phyloP scores from a whole-genome alignment of 2,329 filamentous ascomycete genomes.

The Rosellinia necatrix region DNA sequence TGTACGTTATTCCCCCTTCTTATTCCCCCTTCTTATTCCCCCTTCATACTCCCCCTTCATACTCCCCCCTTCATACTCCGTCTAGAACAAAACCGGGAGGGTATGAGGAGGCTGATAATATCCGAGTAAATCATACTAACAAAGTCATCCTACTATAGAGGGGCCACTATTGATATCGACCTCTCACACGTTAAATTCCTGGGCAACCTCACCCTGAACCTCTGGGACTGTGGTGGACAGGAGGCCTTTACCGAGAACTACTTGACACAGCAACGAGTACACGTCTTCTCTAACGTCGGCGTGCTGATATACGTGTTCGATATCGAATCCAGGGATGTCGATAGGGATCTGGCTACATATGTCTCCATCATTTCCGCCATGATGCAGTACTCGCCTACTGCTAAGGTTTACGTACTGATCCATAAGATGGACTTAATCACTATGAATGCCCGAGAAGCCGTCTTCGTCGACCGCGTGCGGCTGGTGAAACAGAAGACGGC shows the following conservation, averaged over 20 bases:
- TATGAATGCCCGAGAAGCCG: constrained; percentile 73
- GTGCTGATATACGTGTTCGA: constrained; percentile 99
- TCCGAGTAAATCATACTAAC: too few relatives aligned
- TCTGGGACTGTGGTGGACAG: constrained; percentile 99
- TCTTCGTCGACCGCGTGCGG: constrained; percentile 83
- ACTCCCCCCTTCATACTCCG: neutral
- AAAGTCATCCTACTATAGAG: constrained; percentile 48
- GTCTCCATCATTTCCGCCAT: constrained; percentile 87
- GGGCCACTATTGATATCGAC: constrained; percentile 97
- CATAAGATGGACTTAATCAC: constrained; percentile 99
- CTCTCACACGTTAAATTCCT: constrained; percentile 99
- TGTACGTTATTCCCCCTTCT: constrained; percentile 53
- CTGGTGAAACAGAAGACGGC: constrained; percentile 75
- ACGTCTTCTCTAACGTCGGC: constrained; percentile 95
- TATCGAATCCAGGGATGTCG: constrained; percentile 93
- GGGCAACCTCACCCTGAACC: constrained; percentile 93
- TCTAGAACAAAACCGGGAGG: too few relatives aligned
- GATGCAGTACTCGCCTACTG: constrained; percentile 77
- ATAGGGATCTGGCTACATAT: constrained; percentile 91
- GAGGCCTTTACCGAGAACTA: constrained; percentile 99
- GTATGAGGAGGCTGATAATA: too few relatives aligned
- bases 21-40: too few relatives aligned
- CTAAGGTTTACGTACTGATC: constrained; percentile 91
- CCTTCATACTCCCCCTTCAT: neutral
- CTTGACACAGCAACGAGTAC: constrained; percentile 89